Evolutionary conservation across 2,329 filamentous ascomycete species (phyloP), one percentile per base, ranked within the genome.

Genomic region (Penicillium psychrosexuale): DNA sequence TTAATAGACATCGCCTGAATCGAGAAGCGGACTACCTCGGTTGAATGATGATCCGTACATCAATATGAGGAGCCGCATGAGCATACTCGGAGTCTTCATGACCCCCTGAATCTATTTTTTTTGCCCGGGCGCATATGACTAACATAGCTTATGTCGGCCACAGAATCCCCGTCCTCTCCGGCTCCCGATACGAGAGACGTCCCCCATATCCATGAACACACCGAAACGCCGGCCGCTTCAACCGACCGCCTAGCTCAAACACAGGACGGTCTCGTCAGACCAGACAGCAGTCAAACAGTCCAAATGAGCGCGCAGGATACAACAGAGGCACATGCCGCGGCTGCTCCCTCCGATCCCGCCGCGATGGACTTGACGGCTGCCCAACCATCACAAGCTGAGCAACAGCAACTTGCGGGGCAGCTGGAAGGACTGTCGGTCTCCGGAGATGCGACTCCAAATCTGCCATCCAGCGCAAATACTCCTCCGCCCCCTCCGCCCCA

Each of bases 401-500:
- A n/a, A n/a, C n/a, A 66, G 39, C 58, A 57, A 53, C 65, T 69
- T 51, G 57, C 69, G 38, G 62, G 60, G 53, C 64, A 66, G 42
- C 61, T 74, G 53, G 65, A 69, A 53, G 59, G 56, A 34, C 57
- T 74, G 47, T 72, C 71, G 19, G 48, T 74, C 56, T 68, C 66
- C 24, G 53, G 24, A 7, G 61, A 55, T 28, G 59, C 63, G 19
- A 60, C 55, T 22, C 47, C 64, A 17, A 62, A 66, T 17, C 53
- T 55, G 13, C 49, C 58, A 11, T 51, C 59, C 19, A 57, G 48
- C 30, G 47, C 54, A 28, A 66, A 66, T 19, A 55, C 63, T 30
- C 53, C 60, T 36, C 61, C 56, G 9, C 79, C 80, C 44, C 74
- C 78, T 4, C 79, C 74, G 3, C 77, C 80, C 3, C 74, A 77